These are phyloP conservation scores for Vigna reflexopilosa DNA, from an alignment of 306 rosid species.

Conservation along the genomic window DNA sequence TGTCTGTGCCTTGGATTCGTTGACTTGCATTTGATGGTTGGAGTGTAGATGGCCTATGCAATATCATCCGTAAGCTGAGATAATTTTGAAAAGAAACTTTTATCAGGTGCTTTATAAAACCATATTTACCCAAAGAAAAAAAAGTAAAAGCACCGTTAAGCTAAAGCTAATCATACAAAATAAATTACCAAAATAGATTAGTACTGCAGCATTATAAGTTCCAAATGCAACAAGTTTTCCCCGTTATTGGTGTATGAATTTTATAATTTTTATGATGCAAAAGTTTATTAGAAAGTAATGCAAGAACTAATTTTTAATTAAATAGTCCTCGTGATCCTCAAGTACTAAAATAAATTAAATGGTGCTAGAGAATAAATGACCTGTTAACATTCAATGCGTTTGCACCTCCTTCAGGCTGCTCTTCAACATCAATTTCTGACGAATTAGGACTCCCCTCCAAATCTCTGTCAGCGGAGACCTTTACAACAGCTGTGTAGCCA, in stretches of 20 bases:
- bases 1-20: constrained; percentile 60
- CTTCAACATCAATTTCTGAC: constrained; percentile 81
- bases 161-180: constrained; percentile 26
- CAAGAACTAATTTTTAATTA: constrained; percentile 3
- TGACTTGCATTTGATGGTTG: constrained; percentile 60
- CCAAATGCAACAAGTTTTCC: not conserved
- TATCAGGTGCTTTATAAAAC: constrained; percentile 44
- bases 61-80: constrained; percentile 83
- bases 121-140: constrained; percentile 11
- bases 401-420: constrained; percentile 98
- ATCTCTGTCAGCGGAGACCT: constrained; percentile 66
- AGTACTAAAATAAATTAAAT: constrained; percentile 14
- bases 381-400: constrained; percentile 94
- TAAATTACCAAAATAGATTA: constrained; percentile 11
- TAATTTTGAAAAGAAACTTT: constrained; percentile 34
- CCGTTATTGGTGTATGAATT: constrained; percentile 15
- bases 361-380: constrained; percentile 49
- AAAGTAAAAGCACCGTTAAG: constrained; percentile 25
- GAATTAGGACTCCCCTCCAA: constrained; percentile 66
- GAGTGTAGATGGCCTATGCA: constrained; percentile 72
- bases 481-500: constrained; percentile 96
- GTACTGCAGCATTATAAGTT: constrained; percentile 23
- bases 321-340: constrained; percentile 6
- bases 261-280: not conserved
- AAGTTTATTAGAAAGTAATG: constrained; percentile 15